Percentiles rank a stretch among this genome's conserved stretches.
Evolutionary conservation across 805 yeast genomes (phyloP).

Genomic region (Ogataea parapolymorpha): DNA sequence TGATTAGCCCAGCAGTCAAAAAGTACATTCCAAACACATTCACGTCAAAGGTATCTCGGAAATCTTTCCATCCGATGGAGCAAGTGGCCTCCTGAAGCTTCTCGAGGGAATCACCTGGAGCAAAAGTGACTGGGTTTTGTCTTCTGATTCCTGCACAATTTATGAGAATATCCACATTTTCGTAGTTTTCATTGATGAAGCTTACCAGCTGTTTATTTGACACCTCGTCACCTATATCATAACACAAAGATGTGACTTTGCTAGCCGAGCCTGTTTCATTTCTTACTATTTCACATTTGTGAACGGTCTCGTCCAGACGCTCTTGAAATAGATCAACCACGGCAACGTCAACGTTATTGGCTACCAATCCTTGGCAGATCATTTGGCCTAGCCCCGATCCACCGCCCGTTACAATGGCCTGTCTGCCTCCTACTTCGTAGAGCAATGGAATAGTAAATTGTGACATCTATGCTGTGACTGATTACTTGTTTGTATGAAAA

Average conservation of each 20-base stretch:
- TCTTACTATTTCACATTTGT: conserved; percentile 15
- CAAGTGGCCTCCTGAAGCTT: conserved; percentile 19
- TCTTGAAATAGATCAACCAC: conserved; percentile 22
- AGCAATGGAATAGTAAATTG: conserved; percentile 10
- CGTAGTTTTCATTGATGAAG: conserved; percentile 17
- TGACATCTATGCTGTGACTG: background rate
- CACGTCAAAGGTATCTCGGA: conserved; percentile 22
- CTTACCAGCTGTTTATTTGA: conserved; percentile 21
- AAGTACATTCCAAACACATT: conserved; percentile 27
- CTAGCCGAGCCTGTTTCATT: conserved; percentile 17
- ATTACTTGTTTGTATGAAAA: too few species aligned
- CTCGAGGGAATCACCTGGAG: conserved; percentile 21
- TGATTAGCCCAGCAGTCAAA: conserved; percentile 22
- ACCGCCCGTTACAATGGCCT: conserved; percentile 25
- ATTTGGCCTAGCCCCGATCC: conserved; percentile 26
- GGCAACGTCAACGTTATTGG: conserved; percentile 23
- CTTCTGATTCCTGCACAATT: conserved; percentile 26
- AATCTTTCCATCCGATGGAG: conserved; percentile 23
- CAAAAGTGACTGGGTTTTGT: conserved; percentile 17
- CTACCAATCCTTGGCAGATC: conserved; percentile 21
- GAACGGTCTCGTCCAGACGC: conserved; percentile 17
- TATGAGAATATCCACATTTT: conserved; percentile 20
- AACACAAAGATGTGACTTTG: conserved; percentile 18
- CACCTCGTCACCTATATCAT: conserved; percentile 19
- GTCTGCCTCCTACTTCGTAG: conserved; percentile 22